Evolutionary conservation across 148 eudicot species (phyloP), one percentile per base, ranked within the genome.

Genomic region (Fagopyrum tataricum): DNA sequence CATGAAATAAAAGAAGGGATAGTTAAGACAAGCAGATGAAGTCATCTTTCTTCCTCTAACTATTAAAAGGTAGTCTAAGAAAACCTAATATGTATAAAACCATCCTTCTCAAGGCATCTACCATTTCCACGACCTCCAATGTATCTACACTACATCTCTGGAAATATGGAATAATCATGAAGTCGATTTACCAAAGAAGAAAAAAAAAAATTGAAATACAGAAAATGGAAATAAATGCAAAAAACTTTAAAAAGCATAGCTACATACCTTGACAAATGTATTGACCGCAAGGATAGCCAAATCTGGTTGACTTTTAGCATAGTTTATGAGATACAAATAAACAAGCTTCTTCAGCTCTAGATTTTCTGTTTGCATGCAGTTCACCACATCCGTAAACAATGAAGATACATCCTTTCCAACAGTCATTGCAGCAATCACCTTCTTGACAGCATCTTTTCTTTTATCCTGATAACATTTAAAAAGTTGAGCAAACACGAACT

Each of bases 351-450:
- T 92, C 61, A 95, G 88, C 92, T 95, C 99, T 89, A 95, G 82
- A 77, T 91, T 92, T 77, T 95, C 99, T 2, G 99, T 96, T 82
- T 96, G 99, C 97, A 92, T 92, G 81, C 99, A 96, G 78, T 92
- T 96, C 78, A 96, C 96, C 78, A 96, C 99, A 81, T 96, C 97
- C 43, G 97, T 95, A 81, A 96, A 96, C 77, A 96, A 82, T 41
- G 99, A 96, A 44, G 97, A 96, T 23, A 96, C 99, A 73, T 96
- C 99, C 80, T 96, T 96, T 73, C 99, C 99, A 75, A 96, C 99
- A 44, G 99, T 96, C 99, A 95, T 96, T 13, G 99, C 99, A 73
- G 99, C 99, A 86, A 92, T 96, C 76, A 96, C 99, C 83, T 96
- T 92, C 81, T 96, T 96, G 39, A 96, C 99, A 7, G 99, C 99